Base-by-base conservation (phyloP, 2,329 filamentous ascomycete genomes). In the Fusarium nanum region DNA sequence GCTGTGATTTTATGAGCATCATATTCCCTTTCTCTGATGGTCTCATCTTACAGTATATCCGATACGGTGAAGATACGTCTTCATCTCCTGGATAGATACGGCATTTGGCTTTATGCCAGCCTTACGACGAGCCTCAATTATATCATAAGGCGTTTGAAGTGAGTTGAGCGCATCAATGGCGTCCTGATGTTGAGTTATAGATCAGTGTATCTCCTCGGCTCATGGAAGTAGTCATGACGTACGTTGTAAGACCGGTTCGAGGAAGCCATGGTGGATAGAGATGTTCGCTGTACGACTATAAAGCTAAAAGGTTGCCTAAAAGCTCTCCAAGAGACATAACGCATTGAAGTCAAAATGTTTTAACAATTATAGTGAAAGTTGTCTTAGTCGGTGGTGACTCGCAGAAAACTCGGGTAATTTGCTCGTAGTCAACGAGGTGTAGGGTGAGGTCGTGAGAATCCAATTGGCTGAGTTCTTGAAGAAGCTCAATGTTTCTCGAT, bases 151-250 rank as follows among this genome's bases (percentile, higher is more conserved):
- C 44, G 92, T 93, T 80, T 99, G 96, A 53, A 98, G 89, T 46
- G 93, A 92, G 80, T 98, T 98, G 76, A 98, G 88, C 41, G 92
- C 89, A 72, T 89, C 85, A 68, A 98, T 90, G 49, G 95, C 96
- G 78, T 96, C 93, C 93, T 97, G 71, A 4, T 23, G 18, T 13
- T n/a, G 6, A 28, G 44, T 41, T 48, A 71, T 25, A 75, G 61
- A 32, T 59, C 47, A 42, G 16, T 18, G 48, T 56, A 10, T 34
- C 22, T 46, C 44, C 27, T 7, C 9, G 8, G 60, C 11, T 23
- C 32, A 18, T 11, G 8, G 12, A 20, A 16, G 25, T 25, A 18
- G 14, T 6, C 18, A 16, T 23, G 34, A 18, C 47, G 42, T 71
- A 80, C 80, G 72, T 80, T 78, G 71, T 81, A 81, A 20, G 79